Evolutionary conservation across 2,329 filamentous ascomycete species (phyloP).

Genomic region (Epichloe hybrida): DNA sequence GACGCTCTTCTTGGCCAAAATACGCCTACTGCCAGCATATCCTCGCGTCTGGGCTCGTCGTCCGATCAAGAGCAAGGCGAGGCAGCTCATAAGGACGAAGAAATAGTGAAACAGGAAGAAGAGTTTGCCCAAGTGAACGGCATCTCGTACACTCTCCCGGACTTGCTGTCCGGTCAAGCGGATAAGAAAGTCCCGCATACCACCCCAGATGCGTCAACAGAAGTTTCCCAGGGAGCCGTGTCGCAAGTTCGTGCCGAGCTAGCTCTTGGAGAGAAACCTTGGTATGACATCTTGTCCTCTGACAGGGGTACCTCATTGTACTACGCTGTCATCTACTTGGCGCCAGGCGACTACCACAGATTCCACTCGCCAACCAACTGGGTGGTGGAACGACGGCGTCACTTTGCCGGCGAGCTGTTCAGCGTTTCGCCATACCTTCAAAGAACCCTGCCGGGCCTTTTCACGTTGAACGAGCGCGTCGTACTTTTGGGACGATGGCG

Average conservation of each 20-base stretch:
- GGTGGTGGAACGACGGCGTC: conserved; percentile 89
- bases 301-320: conserved; percentile 63
- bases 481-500: conserved; percentile 89
- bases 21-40: conserved; percentile 41
- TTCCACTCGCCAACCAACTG: conserved; percentile 93
- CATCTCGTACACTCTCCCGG: conserved; percentile 85
- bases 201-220: conserved; percentile 61
- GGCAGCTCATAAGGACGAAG: conserved; percentile 36
- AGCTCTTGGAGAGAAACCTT: conserved; percentile 54
- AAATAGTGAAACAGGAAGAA: conserved; percentile 65
- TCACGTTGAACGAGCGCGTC: conserved; percentile 92
- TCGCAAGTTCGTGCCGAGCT: conserved; percentile 75
- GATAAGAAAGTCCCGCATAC: conserved; percentile 31
- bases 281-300: conserved; percentile 53
- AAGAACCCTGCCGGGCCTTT: conserved; percentile 80
- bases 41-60: conserved; percentile 11
- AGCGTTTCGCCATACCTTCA: conserved; percentile 92
- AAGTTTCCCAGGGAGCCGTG: conserved; percentile 51
- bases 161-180: conserved; percentile 63
- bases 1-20: conserved; percentile 75
- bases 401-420: conserved; percentile 94
- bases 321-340: conserved; percentile 91
- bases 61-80: conserved; percentile 12
- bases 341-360: conserved; percentile 94
- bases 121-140: conserved; percentile 92